Evolutionary conservation across 108 stramenopile species (phyloP).

Genomic region (Skeletonema potamos): DNA sequence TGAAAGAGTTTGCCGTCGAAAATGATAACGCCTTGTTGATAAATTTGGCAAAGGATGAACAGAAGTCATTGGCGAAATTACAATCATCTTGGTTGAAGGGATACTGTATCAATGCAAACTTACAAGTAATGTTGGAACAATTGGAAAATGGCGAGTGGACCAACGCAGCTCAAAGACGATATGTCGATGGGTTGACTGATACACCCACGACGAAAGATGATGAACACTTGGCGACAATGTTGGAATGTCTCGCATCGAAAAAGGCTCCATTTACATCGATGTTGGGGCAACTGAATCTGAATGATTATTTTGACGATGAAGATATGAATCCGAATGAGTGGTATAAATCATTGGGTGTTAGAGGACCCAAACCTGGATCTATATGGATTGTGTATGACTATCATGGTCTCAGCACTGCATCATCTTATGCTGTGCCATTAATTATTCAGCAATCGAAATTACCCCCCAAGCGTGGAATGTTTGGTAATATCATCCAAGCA

Average conservation of each 20-base stretch:
- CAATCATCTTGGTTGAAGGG: slow-evolving; percentile 55
- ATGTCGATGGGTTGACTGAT: slow-evolving; percentile 35
- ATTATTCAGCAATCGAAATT: slow-evolving; percentile 40
- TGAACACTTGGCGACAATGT: slow-evolving; percentile 46
- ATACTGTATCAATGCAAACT: slow-evolving; percentile 6
- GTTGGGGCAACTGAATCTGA: slow-evolving; percentile 75
- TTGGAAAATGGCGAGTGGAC: slow-evolving; percentile 64
- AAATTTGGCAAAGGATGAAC: slow-evolving; percentile 56
- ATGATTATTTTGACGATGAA: slow-evolving; percentile 70
- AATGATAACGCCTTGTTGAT: slow-evolving; percentile 21
- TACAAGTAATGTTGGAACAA: slow-evolving; percentile 3
- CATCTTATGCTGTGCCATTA: slow-evolving; percentile 53
- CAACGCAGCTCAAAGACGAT: slow-evolving; percentile 47
- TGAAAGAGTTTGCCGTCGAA: slow-evolving; percentile 79
- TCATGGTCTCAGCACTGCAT: slow-evolving; percentile 60
- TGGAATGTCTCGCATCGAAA: slow-evolving; percentile 27
- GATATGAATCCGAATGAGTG: slow-evolving; percentile 64
- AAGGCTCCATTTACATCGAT: slow-evolving; percentile 59
- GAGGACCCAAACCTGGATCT: slow-evolving; percentile 64
- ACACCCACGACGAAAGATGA: slow-evolving; percentile 63
- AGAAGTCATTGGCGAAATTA: slow-evolving; percentile 43
- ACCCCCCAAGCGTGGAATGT: slow-evolving; percentile 65
- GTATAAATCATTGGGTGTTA: slow-evolving; percentile 68
- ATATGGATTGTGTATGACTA: slow-evolving; percentile 84
- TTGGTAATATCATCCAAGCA: slow-evolving; percentile 56